Evolutionary conservation across 1,139 yeast genomes (phyloP).

Genomic region (Tardiomyces digboiensis): DNA sequence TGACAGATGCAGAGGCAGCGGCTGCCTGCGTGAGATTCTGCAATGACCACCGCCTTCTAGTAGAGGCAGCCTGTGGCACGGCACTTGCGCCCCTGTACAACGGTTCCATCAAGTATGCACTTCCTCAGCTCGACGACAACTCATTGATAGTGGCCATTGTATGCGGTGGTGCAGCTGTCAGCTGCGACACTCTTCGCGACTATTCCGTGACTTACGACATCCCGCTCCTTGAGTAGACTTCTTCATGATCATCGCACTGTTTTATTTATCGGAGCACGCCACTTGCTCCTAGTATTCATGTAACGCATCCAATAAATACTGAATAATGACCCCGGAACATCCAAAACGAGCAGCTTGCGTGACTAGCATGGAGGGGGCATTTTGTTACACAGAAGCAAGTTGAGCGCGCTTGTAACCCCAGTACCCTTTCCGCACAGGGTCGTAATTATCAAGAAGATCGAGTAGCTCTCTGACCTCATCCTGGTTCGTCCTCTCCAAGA

Average conservation of each 20-base stretch:
- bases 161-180: conserved; percentile 26
- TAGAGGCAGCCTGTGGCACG: conserved; percentile 76
- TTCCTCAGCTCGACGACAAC: conserved; percentile 18
- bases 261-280: neutral
- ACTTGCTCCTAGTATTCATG: neutral
- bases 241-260: neutral
- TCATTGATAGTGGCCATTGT: conserved; percentile 23
- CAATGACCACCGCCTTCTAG: conserved; percentile 39
- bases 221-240: neutral
- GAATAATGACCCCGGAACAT: too few relatives aligned
- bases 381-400: too few relatives aligned
- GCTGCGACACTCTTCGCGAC: conserved; percentile 16
- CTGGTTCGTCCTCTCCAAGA: neutral
- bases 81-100: conserved; percentile 45
- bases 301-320: too few relatives aligned
- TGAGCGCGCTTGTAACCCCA: neutral
- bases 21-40: conserved; percentile 43
- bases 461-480: neutral
- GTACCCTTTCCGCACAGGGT: neutral
- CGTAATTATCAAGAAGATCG: neutral
- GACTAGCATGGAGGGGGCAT: too few relatives aligned
- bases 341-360: too few relatives aligned
- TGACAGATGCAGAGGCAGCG: conserved; percentile 49
- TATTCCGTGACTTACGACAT: neutral
- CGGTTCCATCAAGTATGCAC: conserved; percentile 13